Evolutionary conservation across 192 early-diverging fungal species (phyloP), one percentile per base, ranked within the genome.

Genomic region (Allomyces javanicus): DNA sequence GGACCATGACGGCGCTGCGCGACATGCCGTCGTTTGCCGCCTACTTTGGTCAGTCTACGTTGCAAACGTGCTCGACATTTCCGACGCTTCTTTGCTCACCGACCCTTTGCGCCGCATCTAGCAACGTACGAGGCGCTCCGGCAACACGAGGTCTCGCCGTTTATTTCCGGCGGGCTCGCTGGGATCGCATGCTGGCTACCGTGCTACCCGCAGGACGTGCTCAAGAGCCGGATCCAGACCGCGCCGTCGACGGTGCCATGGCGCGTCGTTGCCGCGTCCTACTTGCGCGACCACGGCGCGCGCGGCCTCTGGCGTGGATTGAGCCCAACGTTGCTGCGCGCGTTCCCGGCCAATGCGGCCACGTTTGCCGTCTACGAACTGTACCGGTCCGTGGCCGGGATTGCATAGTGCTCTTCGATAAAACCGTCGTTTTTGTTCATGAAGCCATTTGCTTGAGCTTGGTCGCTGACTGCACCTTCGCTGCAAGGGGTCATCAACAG

Each of bases 271-370:
- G 33, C 33, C 33, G 33, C 33, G 33, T 40, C 33, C 33, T 40
- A 40, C 33, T 67, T 17, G 25, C 22, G n/a, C 12, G 22, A 65
- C 19, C 14, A 45, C n/a, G 24, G 33, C 62, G 62, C 12, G 17
- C 33, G 24, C 62, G 19, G 33, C 14, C 22, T 67, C 23, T 64
- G 22, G 22, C 58, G 25, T 40, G 33, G 33, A 9, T 40, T 40
- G 33, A 40, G 33, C 33, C 33, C 33, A 40, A 40, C 33, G 33
- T 40, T 40, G 33, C 33, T 40, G 9, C 77, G 87, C 65, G 87
- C 87, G 10, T 88, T 88, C 79, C 87, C 87, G 11, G 87, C 87
- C 40, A 91, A 91, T 67, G 89, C 89, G 21, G 89, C 88, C 9
- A 89, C 87, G 44, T 91, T 91, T 77, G 76, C 89, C 71, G 79